A percentile compares a stretch with the other conserved stretches of the same genome.
phyloP scores from a whole-genome alignment of 352 stramenopile species.

The Thalassiosira livingstoniorum region DNA sequence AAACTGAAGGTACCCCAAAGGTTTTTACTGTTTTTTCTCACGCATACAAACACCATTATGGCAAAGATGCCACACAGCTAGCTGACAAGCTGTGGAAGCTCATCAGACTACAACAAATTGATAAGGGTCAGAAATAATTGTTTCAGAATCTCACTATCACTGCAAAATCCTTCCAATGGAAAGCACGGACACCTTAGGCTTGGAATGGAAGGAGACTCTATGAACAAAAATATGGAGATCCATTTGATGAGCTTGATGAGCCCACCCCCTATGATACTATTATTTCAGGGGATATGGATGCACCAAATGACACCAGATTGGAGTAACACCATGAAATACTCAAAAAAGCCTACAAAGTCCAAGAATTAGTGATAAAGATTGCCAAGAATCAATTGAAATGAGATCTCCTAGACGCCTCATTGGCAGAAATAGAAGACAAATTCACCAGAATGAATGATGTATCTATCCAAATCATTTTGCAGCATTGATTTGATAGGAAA shows the following conservation, averaged over 20 bases:
- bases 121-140: no score
- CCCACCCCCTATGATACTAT: neutral
- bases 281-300: neutral
- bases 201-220: neutral
- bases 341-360: neutral
- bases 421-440: no score
- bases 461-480: no score
- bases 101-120: no score
- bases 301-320: neutral
- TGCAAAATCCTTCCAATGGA: neutral
- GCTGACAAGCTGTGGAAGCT: no score
- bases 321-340: neutral
- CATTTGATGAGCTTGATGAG: neutral
- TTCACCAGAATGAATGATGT: no score
- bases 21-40: no score
- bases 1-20: no score
- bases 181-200: neutral
- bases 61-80: no score
- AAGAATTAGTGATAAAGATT: neutral
- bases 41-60: no score
- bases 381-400: neutral
- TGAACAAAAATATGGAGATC: neutral
- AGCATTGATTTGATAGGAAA: no score
- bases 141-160: neutral
- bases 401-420: neutral